A percentile compares a stretch with the other conserved stretches of the same genome.
phyloP scores from a whole-genome alignment of 768 basidiomycete species.

The Tylopilus felleus region DNA sequence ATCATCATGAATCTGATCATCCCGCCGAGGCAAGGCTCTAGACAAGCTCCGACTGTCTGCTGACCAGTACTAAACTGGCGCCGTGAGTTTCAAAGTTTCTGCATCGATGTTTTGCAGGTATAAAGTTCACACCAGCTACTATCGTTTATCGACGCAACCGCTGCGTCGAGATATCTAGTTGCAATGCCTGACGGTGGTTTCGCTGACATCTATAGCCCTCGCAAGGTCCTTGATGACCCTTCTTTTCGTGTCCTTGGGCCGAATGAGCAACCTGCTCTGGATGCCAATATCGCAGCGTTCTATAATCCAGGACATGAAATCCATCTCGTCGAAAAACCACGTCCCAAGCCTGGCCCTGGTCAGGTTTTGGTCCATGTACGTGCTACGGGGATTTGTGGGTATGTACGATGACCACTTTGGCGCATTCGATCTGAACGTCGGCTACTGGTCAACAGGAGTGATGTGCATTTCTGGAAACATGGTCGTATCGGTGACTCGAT shows the following conservation, averaged over 20 bases:
- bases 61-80: not conserved
- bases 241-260: conserved; percentile 49
- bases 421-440: not conserved
- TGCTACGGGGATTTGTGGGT: conserved; percentile 71
- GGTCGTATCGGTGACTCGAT: conserved; percentile 67
- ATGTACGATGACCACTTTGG: conserved; percentile 17
- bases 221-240: conserved; percentile 53
- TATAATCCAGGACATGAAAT: conserved; percentile 63
- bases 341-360: conserved; percentile 56
- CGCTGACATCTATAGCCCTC: conserved; percentile 50
- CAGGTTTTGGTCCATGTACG: conserved; percentile 65
- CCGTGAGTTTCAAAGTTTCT: not conserved
- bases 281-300: conserved; percentile 59
- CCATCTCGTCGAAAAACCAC: conserved; percentile 64
- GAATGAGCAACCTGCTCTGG: conserved; percentile 46
- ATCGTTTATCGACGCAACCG: not conserved
- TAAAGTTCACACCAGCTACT: not conserved
- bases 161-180: not conserved
- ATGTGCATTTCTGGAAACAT: conserved; percentile 74
- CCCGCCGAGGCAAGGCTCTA: not conserved
- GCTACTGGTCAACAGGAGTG: conserved; percentile 43
- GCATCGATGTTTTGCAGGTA: not conserved
- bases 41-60: not conserved
- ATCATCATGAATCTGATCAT: too few species aligned
- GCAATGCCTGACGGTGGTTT: conserved; percentile 25